A percentile compares a stretch with the other conserved stretches of the same genome.
Conservation (phyloP, 805 yeast genomes). For the Candida michaelii region DNA sequence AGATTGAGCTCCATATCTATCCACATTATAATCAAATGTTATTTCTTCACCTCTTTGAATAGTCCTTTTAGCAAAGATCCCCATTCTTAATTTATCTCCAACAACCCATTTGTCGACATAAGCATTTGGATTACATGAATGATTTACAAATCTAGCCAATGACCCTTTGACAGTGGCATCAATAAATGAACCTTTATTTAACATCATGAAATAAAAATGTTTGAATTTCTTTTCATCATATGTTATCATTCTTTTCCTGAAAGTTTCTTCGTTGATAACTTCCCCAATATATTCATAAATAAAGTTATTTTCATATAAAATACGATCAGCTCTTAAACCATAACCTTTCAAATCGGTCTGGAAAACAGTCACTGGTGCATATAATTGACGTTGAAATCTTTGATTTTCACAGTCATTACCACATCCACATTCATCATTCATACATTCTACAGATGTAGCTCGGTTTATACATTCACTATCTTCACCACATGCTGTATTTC, state of each 20-base stretch:
- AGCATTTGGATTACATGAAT: slow-evolving; percentile 93
- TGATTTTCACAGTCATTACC: slow-evolving; percentile 83
- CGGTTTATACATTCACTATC: slow-evolving; percentile 90
- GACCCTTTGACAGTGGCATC: slow-evolving; percentile 93
- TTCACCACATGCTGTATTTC: slow-evolving; percentile 74
- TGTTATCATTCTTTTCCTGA: slow-evolving; percentile 67
- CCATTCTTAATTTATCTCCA: slow-evolving; percentile 87
- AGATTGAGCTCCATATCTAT: slow-evolving; percentile 91
- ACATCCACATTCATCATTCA: slow-evolving; percentile 64
- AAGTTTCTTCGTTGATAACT: slow-evolving; percentile 78
- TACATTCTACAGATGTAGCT: slow-evolving; percentile 89
- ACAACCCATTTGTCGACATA: slow-evolving; percentile 98
- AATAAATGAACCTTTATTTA: slow-evolving; percentile 86
- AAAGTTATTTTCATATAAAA: slow-evolving; percentile 63
- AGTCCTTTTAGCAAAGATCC: slow-evolving; percentile 80
- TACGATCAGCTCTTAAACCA: slow-evolving; percentile 74
- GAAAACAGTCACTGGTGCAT: slow-evolving; percentile 78
- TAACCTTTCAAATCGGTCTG: slow-evolving; percentile 83
- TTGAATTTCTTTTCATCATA: slow-evolving; percentile 68
- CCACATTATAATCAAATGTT: slow-evolving; percentile 91
- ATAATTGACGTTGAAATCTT: slow-evolving; percentile 75
- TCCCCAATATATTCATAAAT: slow-evolving; percentile 94
- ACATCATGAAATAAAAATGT: slow-evolving; percentile 95
- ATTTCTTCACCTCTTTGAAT: slow-evolving; percentile 82
- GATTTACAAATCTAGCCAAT: slow-evolving; percentile 89